Evolutionary conservation across 495 filamentous ascomycete species (phyloP).

Genomic region (Thozetella sp.): DNA sequence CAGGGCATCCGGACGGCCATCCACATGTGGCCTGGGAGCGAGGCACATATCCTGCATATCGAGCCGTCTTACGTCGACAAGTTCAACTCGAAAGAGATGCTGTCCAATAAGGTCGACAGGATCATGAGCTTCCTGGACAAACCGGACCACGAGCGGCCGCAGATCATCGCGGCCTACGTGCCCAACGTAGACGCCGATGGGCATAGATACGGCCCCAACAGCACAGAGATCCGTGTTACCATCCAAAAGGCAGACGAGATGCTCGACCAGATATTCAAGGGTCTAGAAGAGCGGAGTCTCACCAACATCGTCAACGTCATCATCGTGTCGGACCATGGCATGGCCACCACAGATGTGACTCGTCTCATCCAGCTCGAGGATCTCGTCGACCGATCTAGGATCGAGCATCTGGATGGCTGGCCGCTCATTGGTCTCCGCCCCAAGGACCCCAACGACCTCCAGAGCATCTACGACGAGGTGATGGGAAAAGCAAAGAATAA

Average conservation of each 20-base stretch:
- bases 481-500: constrained; percentile 54
- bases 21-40: constrained; percentile 98
- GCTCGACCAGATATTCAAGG: constrained; percentile 73
- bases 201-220: constrained; percentile 89
- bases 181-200: constrained; percentile 87
- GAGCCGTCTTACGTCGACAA: constrained; percentile 80
- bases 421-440: constrained; percentile 86
- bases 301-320: constrained; percentile 93
- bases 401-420: constrained; percentile 93
- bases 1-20: constrained; percentile 75
- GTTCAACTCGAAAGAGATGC: constrained; percentile 75
- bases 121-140: constrained; percentile 81
- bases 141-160: constrained; percentile 76
- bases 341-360: constrained; percentile 84
- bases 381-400: constrained; percentile 69
- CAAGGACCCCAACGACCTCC: constrained; percentile 60
- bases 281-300: constrained; percentile 79
- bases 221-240: constrained; percentile 78
- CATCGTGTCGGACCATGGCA: constrained; percentile 97
- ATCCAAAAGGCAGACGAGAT: constrained; percentile 79
- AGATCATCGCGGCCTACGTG: constrained; percentile 92
- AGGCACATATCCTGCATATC: constrained; percentile 69
- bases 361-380: constrained; percentile 95
- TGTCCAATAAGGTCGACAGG: constrained; percentile 74
- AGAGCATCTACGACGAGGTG: constrained; percentile 51